Evolutionary conservation across 257 asterid genomes (phyloP), one percentile per base, ranked within the genome.

Genomic region (Gentiana macrophylla): DNA sequence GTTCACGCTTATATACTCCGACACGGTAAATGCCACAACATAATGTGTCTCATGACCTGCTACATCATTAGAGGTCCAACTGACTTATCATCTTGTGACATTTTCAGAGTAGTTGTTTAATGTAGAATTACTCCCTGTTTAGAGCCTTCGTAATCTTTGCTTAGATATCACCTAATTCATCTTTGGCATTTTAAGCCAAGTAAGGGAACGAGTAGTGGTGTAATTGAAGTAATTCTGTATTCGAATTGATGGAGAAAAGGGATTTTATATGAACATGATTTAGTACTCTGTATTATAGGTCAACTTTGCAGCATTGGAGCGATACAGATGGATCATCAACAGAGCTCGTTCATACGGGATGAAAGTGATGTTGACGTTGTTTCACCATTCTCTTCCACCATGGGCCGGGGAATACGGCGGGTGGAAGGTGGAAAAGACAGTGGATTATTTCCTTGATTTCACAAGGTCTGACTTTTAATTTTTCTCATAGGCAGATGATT

Each of bases 391-490:
- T 61, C 75, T 91, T 75, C 98, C 98, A 36, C 95, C 98, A 43
- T 91, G 98, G 98, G 98, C 95, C 4, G 96, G 97, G 32, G 98
- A 87, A 62, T 84, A 87, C 59, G 97, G 98, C 61, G 98, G 98
- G 69, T 91, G 98, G 98, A 91, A 72, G 80, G 66, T 78, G 56
- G 96, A 87, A 76, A 83, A 83, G 69, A 91, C 98, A 5, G 88
- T 83, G 12, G 94, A 84, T 63, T 74, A 91, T 69, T 91, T 87
- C 72, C 60, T 87, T 81, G 90, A 83, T 43, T 91, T 91, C 66
- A 84, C 98, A 65, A 87, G 96, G 98, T 87, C 48, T 68, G 62
- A 32, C 61, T 53, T 34, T 34, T 53, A 43, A n/a, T 13, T 55
- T 34, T n/a, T 24, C 34, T 44, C 33, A 5, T 9, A 4, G 46